phyloP scores from a whole-genome alignment of 2,329 filamentous ascomycete species.

The Apiospora aurea region DNA sequence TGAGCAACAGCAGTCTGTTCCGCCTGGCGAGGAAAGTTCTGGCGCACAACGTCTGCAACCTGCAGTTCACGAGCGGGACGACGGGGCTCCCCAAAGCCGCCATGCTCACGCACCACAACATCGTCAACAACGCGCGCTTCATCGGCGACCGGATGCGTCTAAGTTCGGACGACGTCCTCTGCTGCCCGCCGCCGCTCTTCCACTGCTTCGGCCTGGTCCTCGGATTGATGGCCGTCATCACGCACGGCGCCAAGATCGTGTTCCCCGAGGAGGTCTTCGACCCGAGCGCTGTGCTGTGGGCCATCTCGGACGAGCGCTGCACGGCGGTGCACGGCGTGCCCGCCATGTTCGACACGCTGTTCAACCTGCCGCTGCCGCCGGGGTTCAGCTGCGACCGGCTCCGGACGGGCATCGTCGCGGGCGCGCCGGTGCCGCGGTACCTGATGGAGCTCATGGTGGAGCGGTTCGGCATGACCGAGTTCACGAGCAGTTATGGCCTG shows the following conservation, averaged over 20 bases:
- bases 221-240: slow-evolving; percentile 74
- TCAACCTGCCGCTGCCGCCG: slow-evolving; percentile 51
- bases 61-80: slow-evolving; percentile 80
- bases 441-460: slow-evolving; percentile 77
- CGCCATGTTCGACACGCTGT: slow-evolving; percentile 79
- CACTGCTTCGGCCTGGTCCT: slow-evolving; percentile 86
- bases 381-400: slow-evolving; percentile 59
- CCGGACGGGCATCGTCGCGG: slow-evolving; percentile 80
- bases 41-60: slow-evolving; percentile 73
- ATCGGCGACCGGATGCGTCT: slow-evolving; percentile 79
- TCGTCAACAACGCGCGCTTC: slow-evolving; percentile 72
- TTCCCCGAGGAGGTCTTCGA: slow-evolving; percentile 81
- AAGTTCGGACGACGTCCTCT: slow-evolving; percentile 70
- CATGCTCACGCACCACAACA: slow-evolving; percentile 74
- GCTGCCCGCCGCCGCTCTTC: slow-evolving; percentile 84
- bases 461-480: slow-evolving; percentile 77
- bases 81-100: slow-evolving; percentile 77
- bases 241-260: slow-evolving; percentile 78
- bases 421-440: slow-evolving; percentile 76
- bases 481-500: slow-evolving; percentile 74
- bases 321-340: slow-evolving; percentile 84
- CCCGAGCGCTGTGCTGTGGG: slow-evolving; percentile 67
- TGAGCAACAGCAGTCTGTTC: slow-evolving; percentile 58
- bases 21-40: slow-evolving; percentile 62
- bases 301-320: slow-evolving; percentile 71